These are phyloP conservation scores for Suhomyces chickasaworum DNA, from an alignment of 1,139 yeast genomes.

Conservation along the genomic window DNA sequence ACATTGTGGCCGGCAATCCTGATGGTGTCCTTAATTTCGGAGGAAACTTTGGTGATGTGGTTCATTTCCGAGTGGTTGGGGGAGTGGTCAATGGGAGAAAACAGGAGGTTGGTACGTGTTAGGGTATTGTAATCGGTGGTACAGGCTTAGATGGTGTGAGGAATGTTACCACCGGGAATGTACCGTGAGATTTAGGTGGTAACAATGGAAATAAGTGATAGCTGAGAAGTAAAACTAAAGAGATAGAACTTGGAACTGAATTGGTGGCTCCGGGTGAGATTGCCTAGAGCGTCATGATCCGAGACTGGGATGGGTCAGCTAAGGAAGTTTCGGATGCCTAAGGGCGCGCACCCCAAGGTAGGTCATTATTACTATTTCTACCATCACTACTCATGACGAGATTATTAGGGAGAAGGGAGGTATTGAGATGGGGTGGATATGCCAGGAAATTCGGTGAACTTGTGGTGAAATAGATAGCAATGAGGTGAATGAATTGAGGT, in stretches of 20 bases:
- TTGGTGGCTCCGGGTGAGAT: not conserved
- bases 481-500: not conserved
- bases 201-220: not conserved
- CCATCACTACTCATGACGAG: not conserved
- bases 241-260: not conserved
- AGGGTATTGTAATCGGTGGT: not conserved
- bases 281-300: not conserved
- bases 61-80: not conserved
- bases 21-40: slow-evolving; percentile 18
- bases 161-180: not conserved
- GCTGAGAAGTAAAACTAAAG: not conserved
- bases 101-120: not conserved
- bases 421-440: no score
- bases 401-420: no score
- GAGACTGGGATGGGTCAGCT: not conserved
- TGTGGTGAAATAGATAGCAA: no score
- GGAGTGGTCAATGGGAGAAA: not conserved
- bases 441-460: no score
- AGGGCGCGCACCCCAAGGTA: not conserved
- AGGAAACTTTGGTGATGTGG: slow-evolving; percentile 8
- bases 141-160: not conserved
- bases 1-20: slow-evolving; percentile 19
- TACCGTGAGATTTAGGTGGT: not conserved
- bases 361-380: not conserved
- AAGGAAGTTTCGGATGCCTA: slow-evolving; percentile 6